Evolutionary conservation across 179 eudicot species (phyloP).

Genomic region (Carnegiea gigantea): DNA sequence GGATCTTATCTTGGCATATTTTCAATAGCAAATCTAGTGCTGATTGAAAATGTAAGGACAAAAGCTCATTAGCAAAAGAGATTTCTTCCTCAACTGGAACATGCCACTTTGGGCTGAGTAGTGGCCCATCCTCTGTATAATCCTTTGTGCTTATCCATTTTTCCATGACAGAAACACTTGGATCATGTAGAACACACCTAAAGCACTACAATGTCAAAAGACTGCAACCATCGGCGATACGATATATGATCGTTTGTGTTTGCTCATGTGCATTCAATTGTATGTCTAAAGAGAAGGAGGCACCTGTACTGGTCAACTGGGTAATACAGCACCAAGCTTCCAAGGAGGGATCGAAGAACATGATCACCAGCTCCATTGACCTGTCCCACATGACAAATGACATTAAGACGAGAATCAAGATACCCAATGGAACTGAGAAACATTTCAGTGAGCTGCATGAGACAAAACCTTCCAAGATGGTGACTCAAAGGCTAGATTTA

Average conservation of each 20-base stretch:
- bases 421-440: conserved; percentile 11
- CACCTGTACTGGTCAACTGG: conserved; percentile 98
- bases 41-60: conserved; percentile 73
- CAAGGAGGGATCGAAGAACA: conserved; percentile 89
- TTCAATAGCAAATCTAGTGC: conserved; percentile 79
- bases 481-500: conserved; percentile 76
- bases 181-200: conserved; percentile 73
- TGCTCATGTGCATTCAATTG: neutral
- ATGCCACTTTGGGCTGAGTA: conserved; percentile 82
- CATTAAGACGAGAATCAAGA: conserved; percentile 17
- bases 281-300: conserved; percentile 14
- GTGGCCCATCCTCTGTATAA: conserved; percentile 47
- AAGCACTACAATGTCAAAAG: conserved; percentile 17
- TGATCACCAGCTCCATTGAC: conserved; percentile 97
- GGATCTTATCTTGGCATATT: conserved; percentile 74
- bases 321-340: conserved; percentile 88
- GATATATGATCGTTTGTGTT: conserved; percentile 6
- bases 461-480: conserved; percentile 93
- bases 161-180: conserved; percentile 67
- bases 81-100: conserved; percentile 77
- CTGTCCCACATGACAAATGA: conserved; percentile 44
- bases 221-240: conserved; percentile 6
- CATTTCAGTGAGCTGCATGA: neutral
- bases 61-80: conserved; percentile 84
- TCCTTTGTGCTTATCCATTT: conserved; percentile 87